phyloP scores from a whole-genome alignment of 768 basidiomycete genomes.

The Podaxis sp. region DNA sequence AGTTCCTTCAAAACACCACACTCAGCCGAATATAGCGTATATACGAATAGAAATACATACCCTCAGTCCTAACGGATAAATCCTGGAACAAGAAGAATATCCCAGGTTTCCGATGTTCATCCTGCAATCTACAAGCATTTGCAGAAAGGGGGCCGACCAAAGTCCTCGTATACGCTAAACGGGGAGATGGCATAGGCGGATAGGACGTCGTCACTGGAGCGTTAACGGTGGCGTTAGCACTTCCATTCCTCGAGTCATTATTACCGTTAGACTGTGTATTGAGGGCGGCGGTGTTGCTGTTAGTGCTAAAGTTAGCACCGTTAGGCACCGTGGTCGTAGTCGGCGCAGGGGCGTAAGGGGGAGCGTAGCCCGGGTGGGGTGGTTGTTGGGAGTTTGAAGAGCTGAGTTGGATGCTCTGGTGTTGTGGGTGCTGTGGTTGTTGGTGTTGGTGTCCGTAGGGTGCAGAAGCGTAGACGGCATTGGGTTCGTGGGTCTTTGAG shows the following conservation, averaged over 20 bases:
- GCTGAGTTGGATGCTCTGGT: constrained; percentile 9
- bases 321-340: background rate
- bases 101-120: constrained; percentile 82
- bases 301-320: constrained; percentile 1
- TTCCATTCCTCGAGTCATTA: background rate
- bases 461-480: background rate
- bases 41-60: constrained; percentile 32
- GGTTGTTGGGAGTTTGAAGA: background rate
- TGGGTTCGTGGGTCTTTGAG: constrained; percentile 6
- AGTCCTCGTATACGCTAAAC: constrained; percentile 74
- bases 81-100: constrained; percentile 97
- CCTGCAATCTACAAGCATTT: constrained; percentile 80
- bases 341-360: background rate
- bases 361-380: background rate
- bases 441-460: background rate
- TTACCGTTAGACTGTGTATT: background rate
- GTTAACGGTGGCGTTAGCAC: background rate
- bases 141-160: constrained; percentile 88
- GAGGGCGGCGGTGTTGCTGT: background rate
- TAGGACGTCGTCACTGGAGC: constrained; percentile 20
- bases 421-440: background rate
- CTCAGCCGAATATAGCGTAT: background rate
- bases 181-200: constrained; percentile 37
- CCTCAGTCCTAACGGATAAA: constrained; percentile 91
- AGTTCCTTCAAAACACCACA: constrained; percentile 47